phyloP scores from a whole-genome alignment of 1,139 yeast genomes.

The Yamadazyma kanchanaburiensis region DNA sequence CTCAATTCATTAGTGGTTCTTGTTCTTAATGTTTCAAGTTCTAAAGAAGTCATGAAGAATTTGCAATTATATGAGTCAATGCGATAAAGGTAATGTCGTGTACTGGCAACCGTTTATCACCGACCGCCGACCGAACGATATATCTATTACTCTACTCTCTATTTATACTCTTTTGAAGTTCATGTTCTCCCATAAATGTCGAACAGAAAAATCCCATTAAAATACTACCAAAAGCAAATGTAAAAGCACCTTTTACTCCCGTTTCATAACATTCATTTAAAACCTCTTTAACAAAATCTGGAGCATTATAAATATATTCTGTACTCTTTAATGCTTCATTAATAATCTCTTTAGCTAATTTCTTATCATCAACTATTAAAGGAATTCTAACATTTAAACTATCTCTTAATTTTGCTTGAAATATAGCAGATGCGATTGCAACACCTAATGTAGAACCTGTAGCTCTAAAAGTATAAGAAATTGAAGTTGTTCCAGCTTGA shows the following conservation, averaged over 20 bases:
- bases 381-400: slow-evolving; percentile 16
- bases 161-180: slow-evolving; percentile 30
- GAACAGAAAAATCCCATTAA: slow-evolving; percentile 34
- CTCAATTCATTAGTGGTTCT: no score
- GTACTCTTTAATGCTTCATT: slow-evolving; percentile 50
- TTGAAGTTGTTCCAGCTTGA: slow-evolving; percentile 70
- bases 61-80: no score
- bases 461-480: slow-evolving; percentile 68
- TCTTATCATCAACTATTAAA: slow-evolving; percentile 21
- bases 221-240: slow-evolving; percentile 38
- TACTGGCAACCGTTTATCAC: no score
- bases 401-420: slow-evolving; percentile 33
- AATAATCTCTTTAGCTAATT: slow-evolving; percentile 40
- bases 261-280: slow-evolving; percentile 43
- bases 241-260: slow-evolving; percentile 51
- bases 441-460: slow-evolving; percentile 72
- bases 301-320: slow-evolving; percentile 50
- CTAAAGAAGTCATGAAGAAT: no score
- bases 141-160: slow-evolving; percentile 17
- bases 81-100: no score
- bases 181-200: slow-evolving; percentile 40
- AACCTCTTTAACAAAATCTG: slow-evolving; percentile 42
- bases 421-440: slow-evolving; percentile 60
- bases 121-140: not conserved
- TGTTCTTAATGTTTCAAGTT: no score